A percentile compares a stretch with the other conserved stretches of the same genome.
phyloP scores from a whole-genome alignment of 2,329 filamentous ascomycete genomes.

The Westerdykella ornata region DNA sequence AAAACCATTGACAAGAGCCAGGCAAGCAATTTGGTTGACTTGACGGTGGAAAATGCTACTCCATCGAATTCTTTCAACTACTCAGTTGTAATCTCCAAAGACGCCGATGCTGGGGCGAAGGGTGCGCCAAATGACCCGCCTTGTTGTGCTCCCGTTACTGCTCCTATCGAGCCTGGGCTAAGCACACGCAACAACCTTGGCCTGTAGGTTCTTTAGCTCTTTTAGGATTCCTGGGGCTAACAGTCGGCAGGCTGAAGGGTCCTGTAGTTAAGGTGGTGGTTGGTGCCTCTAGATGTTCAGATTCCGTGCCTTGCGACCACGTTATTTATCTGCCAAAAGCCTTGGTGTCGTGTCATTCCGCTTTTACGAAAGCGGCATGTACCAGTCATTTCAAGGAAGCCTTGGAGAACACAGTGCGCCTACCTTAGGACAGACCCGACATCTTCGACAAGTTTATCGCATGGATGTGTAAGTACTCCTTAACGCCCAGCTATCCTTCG shows the following conservation, averaged over 20 bases:
- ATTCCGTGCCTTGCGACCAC: neutral
- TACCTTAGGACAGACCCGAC: constrained; percentile 4
- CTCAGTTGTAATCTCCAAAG: no score
- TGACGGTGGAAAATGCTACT: no score
- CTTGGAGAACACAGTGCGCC: constrained; percentile 2
- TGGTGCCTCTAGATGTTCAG: neutral
- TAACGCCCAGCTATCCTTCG: neutral
- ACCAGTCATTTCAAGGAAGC: constrained; percentile 3
- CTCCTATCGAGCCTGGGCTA: no score
- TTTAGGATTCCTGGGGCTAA: neutral
- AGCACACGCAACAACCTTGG: no score
- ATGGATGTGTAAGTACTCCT: constrained; percentile 5
- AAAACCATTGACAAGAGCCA: no score
- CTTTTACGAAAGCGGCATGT: constrained; percentile 5
- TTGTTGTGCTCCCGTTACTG: no score
- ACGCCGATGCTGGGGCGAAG: no score
- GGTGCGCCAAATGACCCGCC: no score
- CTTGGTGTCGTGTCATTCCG: constrained; percentile 6
- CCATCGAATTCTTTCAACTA: no score
- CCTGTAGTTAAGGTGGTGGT: constrained; percentile 5
- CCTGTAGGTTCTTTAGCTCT: no score
- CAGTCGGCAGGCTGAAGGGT: constrained; percentile 1
- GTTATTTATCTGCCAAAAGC: constrained; percentile 7
- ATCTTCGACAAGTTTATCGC: constrained; percentile 8
- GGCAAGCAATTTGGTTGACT: no score